These are phyloP conservation scores for Flaveria floridana DNA, from an alignment of 140 eudicot species.

Conservation along the genomic window DNA sequence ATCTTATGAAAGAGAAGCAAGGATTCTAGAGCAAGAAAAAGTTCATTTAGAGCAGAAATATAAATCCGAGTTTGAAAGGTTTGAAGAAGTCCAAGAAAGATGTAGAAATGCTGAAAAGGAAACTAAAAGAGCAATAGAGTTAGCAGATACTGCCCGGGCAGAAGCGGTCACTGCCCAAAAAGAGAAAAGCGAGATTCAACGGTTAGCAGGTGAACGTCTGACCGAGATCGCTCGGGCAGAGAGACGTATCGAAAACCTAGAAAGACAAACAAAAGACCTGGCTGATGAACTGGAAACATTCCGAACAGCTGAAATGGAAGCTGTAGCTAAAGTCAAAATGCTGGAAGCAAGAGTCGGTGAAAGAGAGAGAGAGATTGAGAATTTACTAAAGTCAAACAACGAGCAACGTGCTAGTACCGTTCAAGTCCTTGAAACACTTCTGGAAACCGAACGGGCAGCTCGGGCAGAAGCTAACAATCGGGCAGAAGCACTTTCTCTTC, in stretches of 20 bases:
- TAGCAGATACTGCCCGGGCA: slow-evolving; percentile 86
- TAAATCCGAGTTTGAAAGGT: slow-evolving; percentile 61
- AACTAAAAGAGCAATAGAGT: slow-evolving; percentile 75
- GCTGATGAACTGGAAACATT: slow-evolving; percentile 52
- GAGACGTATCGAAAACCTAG: slow-evolving; percentile 67
- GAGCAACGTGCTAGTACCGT: slow-evolving; percentile 81
- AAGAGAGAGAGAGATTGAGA: slow-evolving; percentile 79
- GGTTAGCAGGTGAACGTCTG: slow-evolving; percentile 63
- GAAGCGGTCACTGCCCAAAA: slow-evolving; percentile 85
- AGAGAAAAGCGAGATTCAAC: slow-evolving; percentile 63
- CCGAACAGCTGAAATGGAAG: slow-evolving; percentile 71
- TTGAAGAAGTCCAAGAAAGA: slow-evolving; percentile 79
- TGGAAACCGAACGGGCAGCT: slow-evolving; percentile 82
- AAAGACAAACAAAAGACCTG: slow-evolving; percentile 64
- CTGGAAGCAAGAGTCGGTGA: slow-evolving; percentile 80
- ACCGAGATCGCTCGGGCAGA: slow-evolving; percentile 76
- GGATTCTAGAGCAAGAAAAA: slow-evolving; percentile 75
- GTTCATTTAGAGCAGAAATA: slow-evolving; percentile 73
- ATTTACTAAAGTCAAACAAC: slow-evolving; percentile 64
- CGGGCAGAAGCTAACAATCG: slow-evolving; percentile 82
- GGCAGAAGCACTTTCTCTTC: slow-evolving; percentile 87
- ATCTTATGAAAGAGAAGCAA: slow-evolving; percentile 73
- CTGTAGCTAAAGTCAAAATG: slow-evolving; percentile 61
- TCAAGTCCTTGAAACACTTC: slow-evolving; percentile 68
- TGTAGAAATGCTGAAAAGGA: slow-evolving; percentile 79